Conservation (phyloP, 306 rosid genomes). For the Prunus kanzakura region DNA sequence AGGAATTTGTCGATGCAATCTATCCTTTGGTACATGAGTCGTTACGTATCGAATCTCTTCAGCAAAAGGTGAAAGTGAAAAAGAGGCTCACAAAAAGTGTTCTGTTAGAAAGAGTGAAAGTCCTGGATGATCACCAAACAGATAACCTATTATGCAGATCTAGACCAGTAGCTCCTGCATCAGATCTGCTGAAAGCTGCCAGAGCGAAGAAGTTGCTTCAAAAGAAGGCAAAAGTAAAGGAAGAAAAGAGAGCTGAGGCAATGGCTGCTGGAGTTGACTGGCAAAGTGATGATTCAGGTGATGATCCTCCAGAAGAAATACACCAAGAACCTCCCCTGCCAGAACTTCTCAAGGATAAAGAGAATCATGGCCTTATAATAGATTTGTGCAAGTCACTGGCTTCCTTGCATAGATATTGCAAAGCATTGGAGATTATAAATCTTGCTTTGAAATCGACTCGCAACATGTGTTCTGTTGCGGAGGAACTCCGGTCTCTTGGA, state of each 20-base stretch:
- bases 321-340: slow-evolving; percentile 59
- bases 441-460: too few species aligned
- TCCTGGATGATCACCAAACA: slow-evolving; percentile 46
- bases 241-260: slow-evolving; percentile 67
- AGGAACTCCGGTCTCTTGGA: too few species aligned
- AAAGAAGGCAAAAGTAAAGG: slow-evolving; percentile 60
- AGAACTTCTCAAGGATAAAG: slow-evolving; percentile 66
- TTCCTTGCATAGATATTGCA: slow-evolving; percentile 63
- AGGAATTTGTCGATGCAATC: slow-evolving; percentile 42
- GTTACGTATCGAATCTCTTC: slow-evolving; percentile 35
- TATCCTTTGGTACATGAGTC: slow-evolving; percentile 42
- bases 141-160: slow-evolving; percentile 62
- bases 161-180: slow-evolving; percentile 61
- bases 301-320: slow-evolving; percentile 53
- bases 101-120: slow-evolving; percentile 59
- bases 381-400: slow-evolving; percentile 84
- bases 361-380: slow-evolving; percentile 59
- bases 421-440: slow-evolving; percentile 62
- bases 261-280: slow-evolving; percentile 69
- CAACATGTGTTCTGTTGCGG: too few species aligned
- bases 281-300: slow-evolving; percentile 74
- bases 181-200: slow-evolving; percentile 69
- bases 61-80: slow-evolving; percentile 51
- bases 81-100: slow-evolving; percentile 65
- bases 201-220: slow-evolving; percentile 74